These are phyloP conservation scores for Fusarium pseudonygamai DNA, from an alignment of 2,329 filamentous ascomycete species.

Conservation along the genomic window DNA sequence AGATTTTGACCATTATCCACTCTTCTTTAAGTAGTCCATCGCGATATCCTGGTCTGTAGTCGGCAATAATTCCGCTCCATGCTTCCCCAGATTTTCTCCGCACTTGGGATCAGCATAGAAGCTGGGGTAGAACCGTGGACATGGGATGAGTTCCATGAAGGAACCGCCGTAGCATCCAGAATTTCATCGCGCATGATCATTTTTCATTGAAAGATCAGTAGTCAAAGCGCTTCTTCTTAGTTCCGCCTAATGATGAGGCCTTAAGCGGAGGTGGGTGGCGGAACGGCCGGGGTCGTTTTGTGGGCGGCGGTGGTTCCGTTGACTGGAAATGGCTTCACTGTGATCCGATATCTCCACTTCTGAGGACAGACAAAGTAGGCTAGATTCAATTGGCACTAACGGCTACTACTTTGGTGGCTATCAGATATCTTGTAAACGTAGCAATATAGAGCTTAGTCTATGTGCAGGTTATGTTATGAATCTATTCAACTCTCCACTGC, in stretches of 20 bases:
- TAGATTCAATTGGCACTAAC: background rate
- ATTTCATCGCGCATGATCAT: background rate
- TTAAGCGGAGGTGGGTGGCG: background rate
- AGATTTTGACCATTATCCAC: background rate
- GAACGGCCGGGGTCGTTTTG: background rate
- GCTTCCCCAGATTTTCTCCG: slow-evolving; percentile 8
- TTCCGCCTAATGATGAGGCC: too few species aligned
- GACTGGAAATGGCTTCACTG: background rate
- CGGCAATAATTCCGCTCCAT: background rate
- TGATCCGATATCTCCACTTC: background rate
- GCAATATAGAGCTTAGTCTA: background rate
- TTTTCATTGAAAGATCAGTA: background rate
- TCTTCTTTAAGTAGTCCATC: background rate
- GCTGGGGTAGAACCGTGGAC: background rate
- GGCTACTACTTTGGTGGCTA: background rate
- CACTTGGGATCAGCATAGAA: background rate
- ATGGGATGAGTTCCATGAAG: background rate
- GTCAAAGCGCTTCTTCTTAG: too few species aligned
- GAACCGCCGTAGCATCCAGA: background rate
- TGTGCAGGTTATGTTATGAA: background rate
- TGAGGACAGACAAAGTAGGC: background rate
- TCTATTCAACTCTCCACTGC: background rate
- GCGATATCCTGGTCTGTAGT: background rate
- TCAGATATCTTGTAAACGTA: background rate
- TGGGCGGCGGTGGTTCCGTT: background rate